Percentiles rank a stretch among this genome's conserved stretches.
Evolutionary conservation across 2,329 filamentous ascomycete species (phyloP).

Genomic region (Thielaviopsis cerberus): DNA sequence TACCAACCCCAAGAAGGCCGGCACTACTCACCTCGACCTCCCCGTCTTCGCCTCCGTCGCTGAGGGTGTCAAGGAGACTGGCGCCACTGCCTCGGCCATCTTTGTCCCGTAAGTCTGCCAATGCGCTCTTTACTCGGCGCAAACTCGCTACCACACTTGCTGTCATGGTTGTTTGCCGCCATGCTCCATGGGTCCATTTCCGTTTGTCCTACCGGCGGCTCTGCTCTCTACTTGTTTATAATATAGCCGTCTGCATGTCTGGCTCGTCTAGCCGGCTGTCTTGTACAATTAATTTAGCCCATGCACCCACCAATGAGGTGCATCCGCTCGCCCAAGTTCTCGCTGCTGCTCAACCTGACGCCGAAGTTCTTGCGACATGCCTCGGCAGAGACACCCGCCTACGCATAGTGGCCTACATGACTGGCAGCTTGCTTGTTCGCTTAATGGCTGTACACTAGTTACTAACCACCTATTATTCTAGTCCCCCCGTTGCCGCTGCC

Average conservation of each 20-base stretch:
- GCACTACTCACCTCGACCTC: constrained; percentile 68
- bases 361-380: background rate
- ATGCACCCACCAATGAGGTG: background rate
- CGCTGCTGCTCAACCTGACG: background rate
- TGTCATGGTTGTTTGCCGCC: background rate
- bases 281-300: background rate
- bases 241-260: too few relatives aligned
- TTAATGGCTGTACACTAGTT: background rate
- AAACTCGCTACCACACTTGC: background rate
- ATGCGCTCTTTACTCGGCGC: constrained; percentile 1
- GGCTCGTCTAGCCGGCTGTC: background rate
- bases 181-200: background rate
- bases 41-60: constrained; percentile 83
- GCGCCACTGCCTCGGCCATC: constrained; percentile 79
- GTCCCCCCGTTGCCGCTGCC: constrained; percentile 74
- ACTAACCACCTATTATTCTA: constrained; percentile 19
- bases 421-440: background rate
- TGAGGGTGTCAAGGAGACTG: constrained; percentile 77
- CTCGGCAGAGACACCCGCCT: background rate
- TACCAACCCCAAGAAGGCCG: constrained; percentile 98
- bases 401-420: constrained; percentile 10
- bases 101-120: constrained; percentile 66
- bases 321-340: background rate
- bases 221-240: background rate
- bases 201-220: background rate